Percentiles rank a stretch among this genome's conserved stretches.
Conservation (phyloP, 2,329 filamentous ascomycete species). For the Daldinia sp. region DNA sequence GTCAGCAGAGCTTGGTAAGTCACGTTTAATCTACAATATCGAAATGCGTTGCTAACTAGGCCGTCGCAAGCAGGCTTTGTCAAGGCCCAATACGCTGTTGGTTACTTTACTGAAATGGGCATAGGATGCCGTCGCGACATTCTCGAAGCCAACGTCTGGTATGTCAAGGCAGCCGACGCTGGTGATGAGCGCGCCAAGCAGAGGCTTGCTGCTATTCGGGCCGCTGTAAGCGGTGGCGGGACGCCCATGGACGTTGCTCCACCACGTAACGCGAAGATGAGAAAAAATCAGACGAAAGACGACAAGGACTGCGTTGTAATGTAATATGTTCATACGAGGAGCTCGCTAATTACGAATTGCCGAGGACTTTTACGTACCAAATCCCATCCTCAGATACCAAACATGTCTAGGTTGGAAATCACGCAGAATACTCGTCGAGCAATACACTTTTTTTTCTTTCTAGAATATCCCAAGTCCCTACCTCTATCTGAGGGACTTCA, state of each 20-base stretch:
- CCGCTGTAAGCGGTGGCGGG: constrained; percentile 71
- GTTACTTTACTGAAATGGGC: constrained; percentile 98
- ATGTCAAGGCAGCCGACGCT: constrained; percentile 91
- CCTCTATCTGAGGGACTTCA: constrained; percentile 7
- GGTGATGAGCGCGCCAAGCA: constrained; percentile 91
- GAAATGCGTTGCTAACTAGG: constrained; percentile 29
- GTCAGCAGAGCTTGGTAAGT: constrained; percentile 84
- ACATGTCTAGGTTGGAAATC: constrained; percentile 32
- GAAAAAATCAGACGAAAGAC: constrained; percentile 52
- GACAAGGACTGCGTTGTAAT: constrained; percentile 67
- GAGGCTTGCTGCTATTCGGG: constrained; percentile 83
- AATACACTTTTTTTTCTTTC: constrained; percentile 23
- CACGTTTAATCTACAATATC: not conserved
- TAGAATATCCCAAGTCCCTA: constrained; percentile 29
- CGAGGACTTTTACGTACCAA: not conserved
- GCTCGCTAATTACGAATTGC: constrained; percentile 2
- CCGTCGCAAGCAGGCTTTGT: constrained; percentile 60
- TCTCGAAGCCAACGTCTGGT: constrained; percentile 98
- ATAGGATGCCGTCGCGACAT: constrained; percentile 94
- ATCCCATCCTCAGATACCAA: constrained; percentile 7
- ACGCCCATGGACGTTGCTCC: constrained; percentile 65
- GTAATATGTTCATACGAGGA: constrained; percentile 49
- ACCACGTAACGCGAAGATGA: constrained; percentile 60
- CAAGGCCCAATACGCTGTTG: constrained; percentile 91
- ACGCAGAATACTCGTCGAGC: constrained; percentile 22